phyloP scores from a whole-genome alignment of 2,329 filamentous ascomycete species.

The Pseudogymnoascus sp. region DNA sequence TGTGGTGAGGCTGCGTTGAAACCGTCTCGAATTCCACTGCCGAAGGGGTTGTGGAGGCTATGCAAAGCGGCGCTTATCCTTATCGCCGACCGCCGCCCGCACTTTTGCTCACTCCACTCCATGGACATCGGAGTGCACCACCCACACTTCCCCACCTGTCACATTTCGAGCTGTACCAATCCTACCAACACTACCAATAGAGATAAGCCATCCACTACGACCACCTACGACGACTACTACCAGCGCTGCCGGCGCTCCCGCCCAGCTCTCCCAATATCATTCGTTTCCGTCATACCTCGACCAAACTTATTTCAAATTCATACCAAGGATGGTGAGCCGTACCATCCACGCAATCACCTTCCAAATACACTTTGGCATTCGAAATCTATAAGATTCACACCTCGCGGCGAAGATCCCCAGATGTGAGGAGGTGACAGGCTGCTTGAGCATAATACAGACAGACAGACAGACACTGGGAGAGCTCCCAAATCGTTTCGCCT shows the following conservation, averaged over 20 bases:
- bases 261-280: background rate
- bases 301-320: constrained; percentile 1
- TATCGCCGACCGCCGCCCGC: constrained; percentile 4
- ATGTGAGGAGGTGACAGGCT: constrained; percentile 3
- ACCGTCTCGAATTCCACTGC: background rate
- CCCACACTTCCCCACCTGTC: constrained; percentile 4
- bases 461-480: background rate
- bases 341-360: background rate
- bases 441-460: too few species aligned
- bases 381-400: background rate
- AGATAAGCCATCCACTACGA: background rate
- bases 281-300: background rate
- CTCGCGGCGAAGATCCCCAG: background rate
- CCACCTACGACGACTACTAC: background rate
- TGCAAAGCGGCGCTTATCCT: constrained; percentile 4
- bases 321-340: background rate
- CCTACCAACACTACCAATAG: background rate
- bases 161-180: background rate
- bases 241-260: background rate
- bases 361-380: background rate
- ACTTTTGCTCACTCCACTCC: background rate
- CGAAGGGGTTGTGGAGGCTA: constrained; percentile 4
- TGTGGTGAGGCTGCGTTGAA: background rate
- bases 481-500: background rate
- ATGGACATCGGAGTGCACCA: background rate